Evolutionary conservation across 352 stramenopile species (phyloP).

Genomic region (Peronospora destructor): DNA sequence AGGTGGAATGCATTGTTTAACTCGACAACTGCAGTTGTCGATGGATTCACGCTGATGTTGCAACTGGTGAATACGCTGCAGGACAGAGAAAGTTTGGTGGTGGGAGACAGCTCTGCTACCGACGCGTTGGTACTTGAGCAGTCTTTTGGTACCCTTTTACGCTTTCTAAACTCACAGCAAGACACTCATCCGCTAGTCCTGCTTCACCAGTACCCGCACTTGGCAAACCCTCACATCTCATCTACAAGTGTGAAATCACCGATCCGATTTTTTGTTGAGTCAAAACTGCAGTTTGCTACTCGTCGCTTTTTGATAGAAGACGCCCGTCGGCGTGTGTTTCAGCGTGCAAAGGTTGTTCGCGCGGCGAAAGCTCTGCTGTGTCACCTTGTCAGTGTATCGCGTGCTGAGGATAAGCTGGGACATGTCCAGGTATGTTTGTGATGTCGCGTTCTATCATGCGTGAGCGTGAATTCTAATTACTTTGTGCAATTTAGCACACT

Average conservation of each 20-base stretch:
- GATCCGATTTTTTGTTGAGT: slow-evolving; percentile 43
- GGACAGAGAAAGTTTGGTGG: slow-evolving; percentile 24
- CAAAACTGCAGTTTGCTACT: slow-evolving; percentile 48
- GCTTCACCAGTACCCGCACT: slow-evolving; percentile 42
- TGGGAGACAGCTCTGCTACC: slow-evolving; percentile 21
- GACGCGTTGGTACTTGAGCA: slow-evolving; percentile 35
- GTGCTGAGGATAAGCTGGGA: slow-evolving; percentile 53
- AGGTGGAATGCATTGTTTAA: slow-evolving; percentile 39
- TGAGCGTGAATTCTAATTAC: slow-evolving; percentile 3
- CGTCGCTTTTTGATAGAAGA: slow-evolving; percentile 52
- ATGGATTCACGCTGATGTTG: slow-evolving; percentile 51
- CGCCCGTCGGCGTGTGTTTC: slow-evolving; percentile 42
- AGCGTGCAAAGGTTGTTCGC: slow-evolving; percentile 39
- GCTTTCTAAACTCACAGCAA: slow-evolving; percentile 31
- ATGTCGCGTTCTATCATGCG: not conserved
- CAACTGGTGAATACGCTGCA: slow-evolving; percentile 43
- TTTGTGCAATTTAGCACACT: slow-evolving; percentile 40
- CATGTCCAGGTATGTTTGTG: slow-evolving; percentile 54
- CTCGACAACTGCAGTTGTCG: slow-evolving; percentile 34
- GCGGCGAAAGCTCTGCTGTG: slow-evolving; percentile 46
- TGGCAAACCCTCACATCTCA: slow-evolving; percentile 44
- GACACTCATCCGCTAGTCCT: slow-evolving; percentile 38
- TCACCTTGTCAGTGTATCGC: slow-evolving; percentile 48
- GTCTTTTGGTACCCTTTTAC: slow-evolving; percentile 28
- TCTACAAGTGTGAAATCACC: slow-evolving; percentile 37